Conservation (phyloP, 495 filamentous ascomycete genomes). For the Daldinia concentrica region DNA sequence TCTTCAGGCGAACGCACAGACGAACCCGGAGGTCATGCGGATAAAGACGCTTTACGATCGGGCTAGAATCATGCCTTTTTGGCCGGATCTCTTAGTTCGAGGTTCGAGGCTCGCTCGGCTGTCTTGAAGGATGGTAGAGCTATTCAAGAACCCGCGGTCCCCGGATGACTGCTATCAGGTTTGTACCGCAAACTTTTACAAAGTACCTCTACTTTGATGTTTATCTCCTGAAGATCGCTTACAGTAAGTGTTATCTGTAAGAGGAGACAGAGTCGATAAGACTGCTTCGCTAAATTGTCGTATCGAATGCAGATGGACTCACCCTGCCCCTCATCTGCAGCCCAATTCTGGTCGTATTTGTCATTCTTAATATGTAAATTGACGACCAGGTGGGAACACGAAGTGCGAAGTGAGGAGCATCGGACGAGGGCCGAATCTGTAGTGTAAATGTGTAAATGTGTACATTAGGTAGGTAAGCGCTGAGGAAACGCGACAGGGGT, state of each 20-base stretch:
- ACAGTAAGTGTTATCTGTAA: conserved; percentile 1
- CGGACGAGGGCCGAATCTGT: conserved; percentile 11
- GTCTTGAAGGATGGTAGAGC: conserved; percentile 22
- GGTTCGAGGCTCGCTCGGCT: conserved; percentile 23
- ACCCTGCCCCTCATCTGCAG: conserved; percentile 13
- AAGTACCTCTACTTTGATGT: conserved; percentile 34
- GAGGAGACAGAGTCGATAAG: conserved; percentile 5
- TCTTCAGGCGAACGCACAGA: conserved; percentile 23
- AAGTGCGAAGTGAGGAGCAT: conserved; percentile 37
- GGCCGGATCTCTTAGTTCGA: conserved; percentile 9
- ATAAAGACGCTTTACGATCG: conserved; percentile 31
- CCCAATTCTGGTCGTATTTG: conserved; percentile 12
- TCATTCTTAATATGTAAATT: conserved; percentile 14
- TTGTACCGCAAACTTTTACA: conserved; percentile 33
- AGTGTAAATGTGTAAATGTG: conserved; percentile 9
- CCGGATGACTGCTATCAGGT: not conserved
- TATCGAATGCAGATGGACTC: conserved; percentile 16
- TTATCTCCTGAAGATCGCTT: conserved; percentile 31
- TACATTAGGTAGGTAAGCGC: too few relatives aligned
- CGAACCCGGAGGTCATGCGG: conserved; percentile 31
- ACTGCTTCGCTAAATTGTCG: conserved; percentile 16
- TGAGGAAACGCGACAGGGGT: conserved; percentile 18
- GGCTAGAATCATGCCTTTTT: conserved; percentile 34
- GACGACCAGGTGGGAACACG: conserved; percentile 35
- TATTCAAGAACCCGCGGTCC: conserved; percentile 24